Conservation (phyloP, 192 early-diverging fungal species). For the Martensiomyces pterosporus region DNA sequence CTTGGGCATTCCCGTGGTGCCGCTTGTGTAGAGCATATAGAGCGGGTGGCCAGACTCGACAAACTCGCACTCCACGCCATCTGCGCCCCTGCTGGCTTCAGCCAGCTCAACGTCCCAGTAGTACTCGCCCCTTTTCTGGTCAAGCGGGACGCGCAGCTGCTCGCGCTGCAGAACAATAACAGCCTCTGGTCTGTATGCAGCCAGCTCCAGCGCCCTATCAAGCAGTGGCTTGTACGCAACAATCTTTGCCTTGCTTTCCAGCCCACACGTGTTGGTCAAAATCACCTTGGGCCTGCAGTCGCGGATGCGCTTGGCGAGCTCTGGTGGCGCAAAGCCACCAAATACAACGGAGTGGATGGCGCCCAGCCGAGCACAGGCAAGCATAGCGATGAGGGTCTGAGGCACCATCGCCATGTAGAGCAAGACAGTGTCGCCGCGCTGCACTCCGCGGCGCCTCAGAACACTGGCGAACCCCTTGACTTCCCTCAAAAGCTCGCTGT, state of each 20-base stretch:
- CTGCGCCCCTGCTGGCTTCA: conserved; percentile 36
- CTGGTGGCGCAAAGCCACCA: conserved; percentile 74
- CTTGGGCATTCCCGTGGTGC: conserved; percentile 80
- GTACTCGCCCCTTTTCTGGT: conserved; percentile 31
- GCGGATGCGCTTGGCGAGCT: conserved; percentile 78
- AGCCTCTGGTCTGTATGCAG: conserved; percentile 30
- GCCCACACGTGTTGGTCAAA: conserved; percentile 72
- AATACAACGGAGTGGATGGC: conserved; percentile 80
- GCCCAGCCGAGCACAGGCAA: conserved; percentile 81
- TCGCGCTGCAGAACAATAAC: conserved; percentile 70
- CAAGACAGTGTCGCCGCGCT: conserved; percentile 68
- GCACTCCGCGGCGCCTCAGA: conserved; percentile 56
- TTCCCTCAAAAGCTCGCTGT: conserved; percentile 60
- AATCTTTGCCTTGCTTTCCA: conserved; percentile 64
- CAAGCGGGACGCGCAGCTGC: conserved; percentile 49
- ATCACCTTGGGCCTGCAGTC: conserved; percentile 74
- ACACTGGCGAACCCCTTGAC: conserved; percentile 67
- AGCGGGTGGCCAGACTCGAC: conserved; percentile 68
- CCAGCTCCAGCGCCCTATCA: conserved; percentile 63
- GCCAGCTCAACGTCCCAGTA: conserved; percentile 56
- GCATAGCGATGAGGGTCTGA: conserved; percentile 77
- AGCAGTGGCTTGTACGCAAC: conserved; percentile 77
- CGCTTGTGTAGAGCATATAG: conserved; percentile 78
- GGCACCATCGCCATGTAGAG: conserved; percentile 86
- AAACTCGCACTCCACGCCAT: conserved; percentile 51